phyloP scores from a whole-genome alignment of 345 rosid genomes.

The Citrus inodora region DNA sequence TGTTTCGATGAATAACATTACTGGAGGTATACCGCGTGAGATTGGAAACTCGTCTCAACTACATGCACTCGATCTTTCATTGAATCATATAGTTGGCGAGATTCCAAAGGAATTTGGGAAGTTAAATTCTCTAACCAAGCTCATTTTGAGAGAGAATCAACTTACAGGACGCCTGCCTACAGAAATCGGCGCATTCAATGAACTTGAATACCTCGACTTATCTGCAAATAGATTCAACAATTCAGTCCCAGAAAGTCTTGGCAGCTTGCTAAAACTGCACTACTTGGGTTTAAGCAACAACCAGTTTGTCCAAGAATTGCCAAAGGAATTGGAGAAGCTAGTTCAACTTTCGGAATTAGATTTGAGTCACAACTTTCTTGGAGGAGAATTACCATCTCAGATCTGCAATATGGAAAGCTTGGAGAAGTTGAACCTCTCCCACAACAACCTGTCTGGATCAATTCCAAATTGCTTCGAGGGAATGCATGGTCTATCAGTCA shows the following conservation, averaged over 20 bases:
- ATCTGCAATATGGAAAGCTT: neutral
- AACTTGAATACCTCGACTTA: neutral
- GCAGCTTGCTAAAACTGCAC: neutral
- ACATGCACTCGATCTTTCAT: constrained; percentile 2
- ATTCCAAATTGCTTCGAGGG: neutral
- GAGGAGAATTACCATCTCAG: neutral
- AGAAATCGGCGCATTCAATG: neutral
- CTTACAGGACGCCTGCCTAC: neutral
- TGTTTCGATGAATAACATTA: neutral
- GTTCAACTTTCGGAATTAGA: neutral
- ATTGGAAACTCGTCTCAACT: constrained; percentile 17
- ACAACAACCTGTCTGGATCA: neutral
- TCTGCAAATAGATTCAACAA: neutral
- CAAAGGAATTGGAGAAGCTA: neutral
- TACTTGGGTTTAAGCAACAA: neutral
- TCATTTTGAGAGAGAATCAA: constrained; percentile 10
- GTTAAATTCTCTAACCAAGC: constrained; percentile 10
- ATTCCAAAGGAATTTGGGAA: constrained; percentile 21
- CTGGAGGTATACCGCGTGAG: neutral
- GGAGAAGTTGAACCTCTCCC: neutral
- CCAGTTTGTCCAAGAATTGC: neutral
- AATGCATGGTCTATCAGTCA: neutral
- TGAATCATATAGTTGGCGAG: constrained; percentile 16
- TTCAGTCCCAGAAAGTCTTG: neutral
- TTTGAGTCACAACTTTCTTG: neutral